phyloP scores from a whole-genome alignment of 2,329 filamentous ascomycete species.

The Colletotrichum liaoningense region DNA sequence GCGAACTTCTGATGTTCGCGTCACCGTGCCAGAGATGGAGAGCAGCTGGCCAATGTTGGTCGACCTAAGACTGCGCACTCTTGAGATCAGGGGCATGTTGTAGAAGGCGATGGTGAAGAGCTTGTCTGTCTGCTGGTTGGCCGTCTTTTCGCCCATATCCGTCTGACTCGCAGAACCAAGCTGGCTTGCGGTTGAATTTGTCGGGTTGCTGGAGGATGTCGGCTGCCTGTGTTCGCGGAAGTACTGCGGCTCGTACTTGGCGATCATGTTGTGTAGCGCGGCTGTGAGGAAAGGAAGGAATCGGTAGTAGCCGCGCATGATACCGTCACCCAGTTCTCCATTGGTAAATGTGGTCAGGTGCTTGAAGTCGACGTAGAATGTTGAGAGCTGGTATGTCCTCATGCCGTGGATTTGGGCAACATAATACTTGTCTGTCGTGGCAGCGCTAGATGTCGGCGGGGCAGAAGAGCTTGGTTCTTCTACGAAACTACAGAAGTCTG shows the following conservation, averaged over 20 bases:
- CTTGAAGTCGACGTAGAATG: constrained; percentile 87
- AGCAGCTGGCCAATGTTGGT: constrained; percentile 91
- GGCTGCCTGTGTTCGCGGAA: constrained; percentile 93
- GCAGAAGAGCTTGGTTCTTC: constrained; percentile 76
- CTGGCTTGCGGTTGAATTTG: constrained; percentile 75
- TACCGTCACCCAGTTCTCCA: constrained; percentile 84
- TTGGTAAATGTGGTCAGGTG: constrained; percentile 84
- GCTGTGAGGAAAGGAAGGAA: constrained; percentile 92
- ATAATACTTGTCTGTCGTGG: constrained; percentile 85
- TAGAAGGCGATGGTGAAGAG: constrained; percentile 94
- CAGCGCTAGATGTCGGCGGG: constrained; percentile 74
- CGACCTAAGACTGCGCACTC: constrained; percentile 87
- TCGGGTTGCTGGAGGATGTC: constrained; percentile 77
- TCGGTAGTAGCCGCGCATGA: constrained; percentile 92
- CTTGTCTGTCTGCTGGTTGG: constrained; percentile 96
- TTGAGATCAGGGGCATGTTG: constrained; percentile 88
- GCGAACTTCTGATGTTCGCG: constrained; percentile 94
- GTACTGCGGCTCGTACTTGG: constrained; percentile 93
- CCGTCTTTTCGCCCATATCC: constrained; percentile 79
- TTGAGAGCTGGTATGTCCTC: constrained; percentile 80
- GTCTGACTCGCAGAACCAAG: constrained; percentile 71
- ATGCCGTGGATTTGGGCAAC: constrained; percentile 85
- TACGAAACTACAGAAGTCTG: constrained; percentile 61
- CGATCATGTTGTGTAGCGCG: constrained; percentile 91
- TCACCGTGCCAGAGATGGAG: constrained; percentile 97